Evolutionary conservation across 108 stramenopile species (phyloP).

Genomic region (Cyclostephanos invisitatus): DNA sequence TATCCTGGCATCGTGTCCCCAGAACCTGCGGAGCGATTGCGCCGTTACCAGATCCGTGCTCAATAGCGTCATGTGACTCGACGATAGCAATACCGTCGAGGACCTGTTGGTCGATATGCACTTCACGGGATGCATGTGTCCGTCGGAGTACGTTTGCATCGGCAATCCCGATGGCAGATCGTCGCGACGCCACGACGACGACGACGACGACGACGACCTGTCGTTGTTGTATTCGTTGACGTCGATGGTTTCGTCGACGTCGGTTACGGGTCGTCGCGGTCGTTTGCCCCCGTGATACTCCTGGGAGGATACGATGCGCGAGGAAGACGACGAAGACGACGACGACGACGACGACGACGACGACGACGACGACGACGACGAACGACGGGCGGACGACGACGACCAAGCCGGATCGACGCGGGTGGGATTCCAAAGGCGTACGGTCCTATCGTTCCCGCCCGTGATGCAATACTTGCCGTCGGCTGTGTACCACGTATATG

Average conservation of each 20-base stretch:
- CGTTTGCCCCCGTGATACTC: constrained; percentile 20
- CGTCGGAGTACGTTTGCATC: constrained; percentile 77
- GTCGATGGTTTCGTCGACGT: constrained; percentile 9
- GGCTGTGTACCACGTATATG: too few relatives aligned
- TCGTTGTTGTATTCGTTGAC: too few relatives aligned
- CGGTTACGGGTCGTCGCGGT: not conserved
- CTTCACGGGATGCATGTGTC: constrained; percentile 70
- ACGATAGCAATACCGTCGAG: constrained; percentile 55
- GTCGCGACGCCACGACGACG: too few relatives aligned
- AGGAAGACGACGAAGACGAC: not conserved
- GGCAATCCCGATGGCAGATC: constrained; percentile 66
- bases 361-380: not conserved
- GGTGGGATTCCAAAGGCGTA: constrained; percentile 85
- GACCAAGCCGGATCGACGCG: constrained; percentile 62
- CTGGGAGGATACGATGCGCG: constrained; percentile 18
- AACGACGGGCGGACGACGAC: constrained; percentile 15
- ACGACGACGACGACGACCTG: too few relatives aligned
- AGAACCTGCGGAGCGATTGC: constrained; percentile 57
- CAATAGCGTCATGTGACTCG: constrained; percentile 70
- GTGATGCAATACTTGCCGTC: constrained; percentile 84
- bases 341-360: not conserved
- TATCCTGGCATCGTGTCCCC: constrained; percentile 71
- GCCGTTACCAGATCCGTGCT: constrained; percentile 74
- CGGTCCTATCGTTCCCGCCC: constrained; percentile 76
- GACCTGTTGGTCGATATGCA: constrained; percentile 48